Conservation (phyloP, 1,139 yeast species). For the Zygoascus hellenicus region DNA sequence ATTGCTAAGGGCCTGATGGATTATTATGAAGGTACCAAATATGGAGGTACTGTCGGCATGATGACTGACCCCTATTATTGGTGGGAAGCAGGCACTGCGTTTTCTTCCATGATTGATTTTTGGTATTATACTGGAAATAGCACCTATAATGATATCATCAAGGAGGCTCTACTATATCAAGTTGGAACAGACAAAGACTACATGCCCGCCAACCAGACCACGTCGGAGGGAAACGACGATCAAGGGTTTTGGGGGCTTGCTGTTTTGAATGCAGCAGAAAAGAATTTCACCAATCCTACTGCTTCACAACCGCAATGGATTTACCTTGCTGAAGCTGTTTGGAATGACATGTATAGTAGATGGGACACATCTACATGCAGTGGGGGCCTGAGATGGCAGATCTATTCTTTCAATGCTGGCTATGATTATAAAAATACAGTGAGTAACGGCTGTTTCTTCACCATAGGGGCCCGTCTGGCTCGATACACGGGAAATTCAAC, state of each 20-base stretch:
- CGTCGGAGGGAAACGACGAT: slow-evolving; percentile 98
- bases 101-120: slow-evolving; percentile 81
- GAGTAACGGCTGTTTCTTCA: slow-evolving; percentile 85
- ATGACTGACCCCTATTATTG: slow-evolving; percentile 84
- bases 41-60: slow-evolving; percentile 81
- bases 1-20: slow-evolving; percentile 72
- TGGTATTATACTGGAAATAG: slow-evolving; percentile 67
- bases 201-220: slow-evolving; percentile 82
- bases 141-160: slow-evolving; percentile 55
- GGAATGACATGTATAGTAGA: slow-evolving; percentile 81
- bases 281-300: slow-evolving; percentile 74
- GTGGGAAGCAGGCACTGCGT: slow-evolving; percentile 99
- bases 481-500: slow-evolving; percentile 67
- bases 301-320: slow-evolving; percentile 59
- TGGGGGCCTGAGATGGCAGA: slow-evolving; percentile 97
- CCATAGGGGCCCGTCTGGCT: slow-evolving; percentile 80
- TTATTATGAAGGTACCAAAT: slow-evolving; percentile 66
- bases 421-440: slow-evolving; percentile 89
- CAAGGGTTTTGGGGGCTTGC: slow-evolving; percentile 97
- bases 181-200: slow-evolving; percentile 72
- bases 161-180: slow-evolving; percentile 64
- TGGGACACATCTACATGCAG: slow-evolving; percentile 74
- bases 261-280: slow-evolving; percentile 85
- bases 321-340: slow-evolving; percentile 68
- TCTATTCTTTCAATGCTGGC: slow-evolving; percentile 90